A percentile compares a stretch with the other conserved stretches of the same genome.
phyloP scores from a whole-genome alignment of 768 basidiomycete genomes.

The Neoboletus brunneissimus region DNA sequence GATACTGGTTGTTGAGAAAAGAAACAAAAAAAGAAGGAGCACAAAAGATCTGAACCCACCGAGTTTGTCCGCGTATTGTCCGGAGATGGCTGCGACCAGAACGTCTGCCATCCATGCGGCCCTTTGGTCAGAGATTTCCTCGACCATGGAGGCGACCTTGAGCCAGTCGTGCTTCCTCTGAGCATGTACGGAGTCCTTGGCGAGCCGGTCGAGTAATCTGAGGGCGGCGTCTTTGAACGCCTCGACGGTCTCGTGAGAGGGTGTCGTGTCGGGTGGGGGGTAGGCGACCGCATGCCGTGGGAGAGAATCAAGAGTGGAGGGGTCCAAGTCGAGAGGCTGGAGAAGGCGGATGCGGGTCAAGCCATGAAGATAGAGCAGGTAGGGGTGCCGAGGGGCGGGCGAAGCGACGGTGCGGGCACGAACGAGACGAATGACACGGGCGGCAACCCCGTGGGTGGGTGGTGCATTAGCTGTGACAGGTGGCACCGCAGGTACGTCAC shows the following conservation, averaged over 20 bases:
- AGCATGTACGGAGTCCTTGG: slow-evolving; percentile 40
- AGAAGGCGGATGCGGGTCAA: slow-evolving; percentile 62
- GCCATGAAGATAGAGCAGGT: slow-evolving; percentile 71
- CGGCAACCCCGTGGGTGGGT: slow-evolving; percentile 64
- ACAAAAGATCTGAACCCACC: slow-evolving; percentile 40
- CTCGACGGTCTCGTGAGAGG: slow-evolving; percentile 53
- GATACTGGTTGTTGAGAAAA: background rate
- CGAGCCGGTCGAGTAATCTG: slow-evolving; percentile 63
- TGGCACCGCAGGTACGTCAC: slow-evolving; percentile 3
- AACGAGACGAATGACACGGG: slow-evolving; percentile 67
- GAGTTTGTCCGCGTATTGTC: slow-evolving; percentile 69
- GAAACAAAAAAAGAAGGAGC: background rate
- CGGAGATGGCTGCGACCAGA: slow-evolving; percentile 53
- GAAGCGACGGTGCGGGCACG: slow-evolving; percentile 48
- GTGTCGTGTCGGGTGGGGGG: slow-evolving; percentile 39
- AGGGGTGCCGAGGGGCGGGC: slow-evolving; percentile 48
- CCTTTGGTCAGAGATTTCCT: slow-evolving; percentile 61
- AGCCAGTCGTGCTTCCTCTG: slow-evolving; percentile 62
- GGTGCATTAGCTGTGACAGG: slow-evolving; percentile 17
- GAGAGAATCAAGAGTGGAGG: slow-evolving; percentile 32
- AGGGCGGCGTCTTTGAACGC: slow-evolving; percentile 70
- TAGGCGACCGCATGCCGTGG: slow-evolving; percentile 47
- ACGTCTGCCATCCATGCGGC: slow-evolving; percentile 79
- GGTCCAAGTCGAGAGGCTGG: slow-evolving; percentile 33
- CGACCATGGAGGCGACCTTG: slow-evolving; percentile 69